Evolutionary conservation across 805 yeast genomes (phyloP), one percentile per base, ranked within the genome.

Genomic region (Wickerhamiella kurtzmanii): DNA sequence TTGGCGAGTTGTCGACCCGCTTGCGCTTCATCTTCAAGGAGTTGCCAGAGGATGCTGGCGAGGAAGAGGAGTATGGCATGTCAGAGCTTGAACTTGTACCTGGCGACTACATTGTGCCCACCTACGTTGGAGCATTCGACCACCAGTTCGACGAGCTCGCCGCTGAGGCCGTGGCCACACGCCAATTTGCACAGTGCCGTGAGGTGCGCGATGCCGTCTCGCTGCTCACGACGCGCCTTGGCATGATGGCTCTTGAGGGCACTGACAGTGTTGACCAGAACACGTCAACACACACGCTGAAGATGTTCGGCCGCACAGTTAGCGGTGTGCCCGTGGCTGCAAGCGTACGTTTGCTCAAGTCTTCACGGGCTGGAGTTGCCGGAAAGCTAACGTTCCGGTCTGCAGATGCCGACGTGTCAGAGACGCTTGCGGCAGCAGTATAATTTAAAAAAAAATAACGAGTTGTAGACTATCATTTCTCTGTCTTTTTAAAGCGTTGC

Each of bases 61-160:
- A 80, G 73, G 82, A 82, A 54, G 97, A 92, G 64, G 95, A 88
- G 65, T 92, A 89, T 65, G 92, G 81, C 62, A 76, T 92, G 54
- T 96, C 86, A 64, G 82, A 80, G 48, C 70, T 87, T 58, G 77
- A 75, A 48, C 62, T 89, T 47, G 66, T 66, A 5, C 78, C 92
- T 8, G 95, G 95, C 35, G 96, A 87, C 62, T 89, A 79, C 65
- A 71, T 86, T 48, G 65, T 69, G 46, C 94, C 95, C 45, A 71
- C 86, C 20, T 85, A 76, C 62, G 75, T 80, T 52, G 85, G 92
- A 39, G 76, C 79, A 65, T 87, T 87, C 62, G 47, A 41, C 36
- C 69, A 74, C 39, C 68, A 75, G 36, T 86, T 81, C 71, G 95
- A 84, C 57, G 85, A 78, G 64, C 70, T 88, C 53, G 61, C 68